Evolutionary conservation across 2,329 filamentous ascomycete species (phyloP).

Genomic region (Didymella segeticola): DNA sequence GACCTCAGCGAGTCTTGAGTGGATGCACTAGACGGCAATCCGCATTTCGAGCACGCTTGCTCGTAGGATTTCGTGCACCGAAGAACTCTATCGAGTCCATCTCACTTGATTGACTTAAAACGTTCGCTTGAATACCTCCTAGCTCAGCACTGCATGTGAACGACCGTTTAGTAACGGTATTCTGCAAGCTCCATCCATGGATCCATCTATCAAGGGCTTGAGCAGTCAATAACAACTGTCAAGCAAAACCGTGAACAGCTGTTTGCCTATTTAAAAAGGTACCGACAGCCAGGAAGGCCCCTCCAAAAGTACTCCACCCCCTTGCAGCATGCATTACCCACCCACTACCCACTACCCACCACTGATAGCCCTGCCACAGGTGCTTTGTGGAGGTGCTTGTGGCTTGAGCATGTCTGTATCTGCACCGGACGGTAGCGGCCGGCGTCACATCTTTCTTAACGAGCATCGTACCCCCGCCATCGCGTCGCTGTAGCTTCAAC

Average conservation of each 20-base stretch:
- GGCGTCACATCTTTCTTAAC: slow-evolving; percentile 20
- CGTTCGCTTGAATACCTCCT: not conserved
- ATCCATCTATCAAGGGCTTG: not conserved
- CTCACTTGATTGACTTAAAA: not conserved
- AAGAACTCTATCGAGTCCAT: slow-evolving; percentile 7
- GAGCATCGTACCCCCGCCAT: slow-evolving; percentile 1
- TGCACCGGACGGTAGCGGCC: slow-evolving; percentile 38
- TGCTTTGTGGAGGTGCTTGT: not conserved
- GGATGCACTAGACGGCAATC: not conserved
- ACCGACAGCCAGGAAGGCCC: not conserved
- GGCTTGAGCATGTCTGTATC: not conserved
- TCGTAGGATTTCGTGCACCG: not conserved
- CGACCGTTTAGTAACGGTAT: not conserved
- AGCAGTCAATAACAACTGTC: not conserved
- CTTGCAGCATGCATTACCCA: slow-evolving; percentile 34
- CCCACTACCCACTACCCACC: slow-evolving; percentile 13
- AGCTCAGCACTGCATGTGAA: not conserved
- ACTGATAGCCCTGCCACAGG: slow-evolving; percentile 1
- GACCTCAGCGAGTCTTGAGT: not conserved
- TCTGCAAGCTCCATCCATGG: not conserved
- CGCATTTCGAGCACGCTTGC: slow-evolving; percentile 2
- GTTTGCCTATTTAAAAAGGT: not conserved
- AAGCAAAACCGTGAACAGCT: not conserved
- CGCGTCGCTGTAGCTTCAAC: slow-evolving; percentile 1
- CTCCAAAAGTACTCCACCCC: slow-evolving; percentile 15